Percentiles rank a stretch among this genome's conserved stretches.
These are phyloP conservation scores for Cydonia oblonga DNA, from an alignment of 331 rosid genomes.

Conservation along the genomic window DNA sequence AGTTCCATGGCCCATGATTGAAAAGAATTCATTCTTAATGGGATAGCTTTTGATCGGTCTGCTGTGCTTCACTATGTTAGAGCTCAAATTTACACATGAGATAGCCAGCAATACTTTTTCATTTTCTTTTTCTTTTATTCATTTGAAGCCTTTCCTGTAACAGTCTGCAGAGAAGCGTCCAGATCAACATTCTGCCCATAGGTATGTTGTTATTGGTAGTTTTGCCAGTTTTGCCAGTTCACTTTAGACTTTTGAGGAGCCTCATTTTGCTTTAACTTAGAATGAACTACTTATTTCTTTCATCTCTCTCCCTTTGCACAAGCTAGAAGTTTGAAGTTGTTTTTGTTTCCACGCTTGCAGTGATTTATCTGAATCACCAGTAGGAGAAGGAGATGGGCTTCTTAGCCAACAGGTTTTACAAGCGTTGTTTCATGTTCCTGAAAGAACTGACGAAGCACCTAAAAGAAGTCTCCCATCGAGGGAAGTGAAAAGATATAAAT, in stretches of 20 bases:
- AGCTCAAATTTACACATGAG: neutral
- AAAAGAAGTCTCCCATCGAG: conserved; percentile 3
- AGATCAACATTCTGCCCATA: conserved; percentile 3
- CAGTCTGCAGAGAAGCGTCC: conserved; percentile 13
- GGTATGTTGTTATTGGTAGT: conserved; percentile 10
- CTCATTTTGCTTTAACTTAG: neutral
- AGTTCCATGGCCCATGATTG: neutral
- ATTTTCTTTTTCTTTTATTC: conserved; percentile 5
- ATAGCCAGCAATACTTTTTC: neutral
- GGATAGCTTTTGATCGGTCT: neutral
- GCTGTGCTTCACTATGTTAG: neutral
- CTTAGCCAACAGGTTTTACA: conserved; percentile 20
- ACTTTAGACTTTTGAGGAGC: neutral
- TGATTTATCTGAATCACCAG: neutral
- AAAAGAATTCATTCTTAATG: neutral
- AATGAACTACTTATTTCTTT: neutral
- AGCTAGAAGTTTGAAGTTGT: neutral
- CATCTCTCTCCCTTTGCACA: neutral
- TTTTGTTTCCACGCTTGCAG: conserved; percentile 11
- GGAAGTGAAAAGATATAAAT: conserved; percentile 4
- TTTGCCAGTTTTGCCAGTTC: neutral
- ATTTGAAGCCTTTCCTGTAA: neutral
- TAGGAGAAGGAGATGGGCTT: conserved; percentile 5
- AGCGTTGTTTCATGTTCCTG: conserved; percentile 22
- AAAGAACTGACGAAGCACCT: conserved; percentile 19